A percentile compares a stretch with the other conserved stretches of the same genome.
These are phyloP conservation scores for Lactarius quietus DNA, from an alignment of 768 basidiomycete species.

Conservation along the genomic window DNA sequence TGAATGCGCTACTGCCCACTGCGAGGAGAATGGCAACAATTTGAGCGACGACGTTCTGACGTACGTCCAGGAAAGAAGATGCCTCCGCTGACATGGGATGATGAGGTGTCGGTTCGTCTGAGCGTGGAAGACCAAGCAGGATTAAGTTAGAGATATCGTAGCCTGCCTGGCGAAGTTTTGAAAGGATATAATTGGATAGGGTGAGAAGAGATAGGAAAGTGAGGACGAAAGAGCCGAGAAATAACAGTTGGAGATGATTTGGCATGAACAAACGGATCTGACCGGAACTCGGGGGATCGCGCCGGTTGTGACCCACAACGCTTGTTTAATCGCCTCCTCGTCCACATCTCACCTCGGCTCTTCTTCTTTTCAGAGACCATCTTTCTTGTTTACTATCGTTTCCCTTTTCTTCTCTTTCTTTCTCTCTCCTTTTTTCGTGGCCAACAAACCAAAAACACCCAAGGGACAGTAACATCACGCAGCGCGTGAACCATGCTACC, in stretches of 20 bases:
- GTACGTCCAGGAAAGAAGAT: slow-evolving; percentile 32
- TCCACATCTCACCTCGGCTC: not conserved
- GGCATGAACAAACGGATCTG: slow-evolving; percentile 40
- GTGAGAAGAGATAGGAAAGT: slow-evolving; percentile 48
- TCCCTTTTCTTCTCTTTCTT: slow-evolving; percentile 20
- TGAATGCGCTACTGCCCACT: slow-evolving; percentile 44
- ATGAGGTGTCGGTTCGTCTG: slow-evolving; percentile 18
- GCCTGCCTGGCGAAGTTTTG: slow-evolving; percentile 48
- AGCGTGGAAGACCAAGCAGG: slow-evolving; percentile 53
- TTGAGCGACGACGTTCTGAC: slow-evolving; percentile 39
- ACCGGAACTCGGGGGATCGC: not conserved
- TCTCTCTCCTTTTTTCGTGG: slow-evolving; percentile 24
- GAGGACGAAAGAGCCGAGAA: slow-evolving; percentile 49
- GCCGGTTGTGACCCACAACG: slow-evolving; percentile 9
- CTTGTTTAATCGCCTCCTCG: slow-evolving; percentile 13
- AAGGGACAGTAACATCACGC: slow-evolving; percentile 26
- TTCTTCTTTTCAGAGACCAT: slow-evolving; percentile 22
- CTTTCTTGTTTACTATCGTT: slow-evolving; percentile 26
- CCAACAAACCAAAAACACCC: slow-evolving; percentile 1
- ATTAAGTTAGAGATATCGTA: slow-evolving; percentile 58
- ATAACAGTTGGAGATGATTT: slow-evolving; percentile 53
- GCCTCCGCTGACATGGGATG: slow-evolving; percentile 17
- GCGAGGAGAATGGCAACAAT: slow-evolving; percentile 51
- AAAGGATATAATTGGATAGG: slow-evolving; percentile 40
- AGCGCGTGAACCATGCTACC: slow-evolving; percentile 32